Percentiles rank a stretch among this genome's conserved stretches.
These are phyloP conservation scores for Cynanchum wilfordii DNA, from an alignment of 257 asterid genomes.

Conservation along the genomic window DNA sequence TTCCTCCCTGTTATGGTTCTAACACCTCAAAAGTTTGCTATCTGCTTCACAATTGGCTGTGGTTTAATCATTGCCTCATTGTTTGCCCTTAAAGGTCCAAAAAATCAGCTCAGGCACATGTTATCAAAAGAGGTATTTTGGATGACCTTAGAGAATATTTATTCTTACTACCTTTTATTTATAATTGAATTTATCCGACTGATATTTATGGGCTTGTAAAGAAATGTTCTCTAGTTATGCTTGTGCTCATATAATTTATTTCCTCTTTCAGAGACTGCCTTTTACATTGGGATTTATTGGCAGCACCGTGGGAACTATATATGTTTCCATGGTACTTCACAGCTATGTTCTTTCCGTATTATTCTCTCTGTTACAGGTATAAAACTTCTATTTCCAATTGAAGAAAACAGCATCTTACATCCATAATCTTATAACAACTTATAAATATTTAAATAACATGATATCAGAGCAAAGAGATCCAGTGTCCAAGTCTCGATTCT, in stretches of 20 bases:
- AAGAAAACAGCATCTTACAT: not conserved
- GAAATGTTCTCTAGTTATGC: not conserved
- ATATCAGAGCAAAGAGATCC: too few species aligned
- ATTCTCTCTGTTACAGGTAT: constrained; percentile 78
- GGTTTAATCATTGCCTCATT: constrained; percentile 72
- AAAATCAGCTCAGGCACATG: constrained; percentile 74
- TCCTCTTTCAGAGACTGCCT: constrained; percentile 61
- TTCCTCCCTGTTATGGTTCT: constrained; percentile 91
- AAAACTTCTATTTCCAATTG: constrained; percentile 5
- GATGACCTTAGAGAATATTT: not conserved
- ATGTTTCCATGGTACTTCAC: constrained; percentile 83
- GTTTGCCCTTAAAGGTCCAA: constrained; percentile 86
- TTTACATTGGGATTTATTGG: constrained; percentile 65
- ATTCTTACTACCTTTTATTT: constrained; percentile 1
- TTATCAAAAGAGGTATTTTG: constrained; percentile 67
- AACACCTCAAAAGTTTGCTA: constrained; percentile 87
- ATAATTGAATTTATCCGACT: not conserved
- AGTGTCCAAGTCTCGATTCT: too few species aligned
- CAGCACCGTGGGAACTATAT: constrained; percentile 73
- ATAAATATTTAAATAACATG: too few species aligned
- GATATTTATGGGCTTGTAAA: not conserved
- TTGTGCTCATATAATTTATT: constrained; percentile 4
- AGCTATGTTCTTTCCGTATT: constrained; percentile 73
- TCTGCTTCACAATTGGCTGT: constrained; percentile 87
- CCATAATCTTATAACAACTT: not conserved